A percentile compares a stretch with the other conserved stretches of the same genome.
Evolutionary conservation across 1,284 basidiomycete genomes (phyloP).

Genomic region (Porogramme epimiltina): DNA sequence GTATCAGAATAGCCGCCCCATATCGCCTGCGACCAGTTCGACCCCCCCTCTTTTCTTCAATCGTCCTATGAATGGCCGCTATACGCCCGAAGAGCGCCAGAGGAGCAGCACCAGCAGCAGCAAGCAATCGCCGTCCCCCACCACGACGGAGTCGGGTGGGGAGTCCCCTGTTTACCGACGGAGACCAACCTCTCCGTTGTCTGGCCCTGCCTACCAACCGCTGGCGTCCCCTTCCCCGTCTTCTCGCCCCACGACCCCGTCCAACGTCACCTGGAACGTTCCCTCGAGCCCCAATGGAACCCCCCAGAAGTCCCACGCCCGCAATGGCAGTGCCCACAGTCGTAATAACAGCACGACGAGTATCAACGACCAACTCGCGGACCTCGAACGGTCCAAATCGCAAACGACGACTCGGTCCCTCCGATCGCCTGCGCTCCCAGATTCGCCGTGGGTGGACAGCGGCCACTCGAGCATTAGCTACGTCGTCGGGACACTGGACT

Average conservation of each 20-base stretch:
- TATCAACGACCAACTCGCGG: slow-evolving; percentile 24
- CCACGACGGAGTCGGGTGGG: slow-evolving; percentile 46
- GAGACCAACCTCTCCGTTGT: slow-evolving; percentile 67
- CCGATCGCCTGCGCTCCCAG: slow-evolving; percentile 59
- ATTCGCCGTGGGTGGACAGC: slow-evolving; percentile 53
- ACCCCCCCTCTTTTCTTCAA: slow-evolving; percentile 55
- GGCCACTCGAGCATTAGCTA: slow-evolving; percentile 26
- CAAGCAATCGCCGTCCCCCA: slow-evolving; percentile 27
- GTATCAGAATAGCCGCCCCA: slow-evolving; percentile 42
- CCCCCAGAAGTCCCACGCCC: slow-evolving; percentile 26
- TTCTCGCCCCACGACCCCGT: slow-evolving; percentile 55
- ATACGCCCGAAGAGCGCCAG: slow-evolving; percentile 52
- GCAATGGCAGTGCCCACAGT: slow-evolving; percentile 47
- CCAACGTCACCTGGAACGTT: slow-evolving; percentile 63
- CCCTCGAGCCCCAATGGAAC: slow-evolving; percentile 22
- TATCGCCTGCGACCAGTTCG: slow-evolving; percentile 44
- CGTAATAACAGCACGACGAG: slow-evolving; percentile 55
- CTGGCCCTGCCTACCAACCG: slow-evolving; percentile 60
- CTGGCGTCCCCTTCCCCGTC: slow-evolving; percentile 35
- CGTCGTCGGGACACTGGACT: slow-evolving; percentile 18
- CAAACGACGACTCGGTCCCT: slow-evolving; percentile 40
- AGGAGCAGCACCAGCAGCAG: slow-evolving; percentile 32
- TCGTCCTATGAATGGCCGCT: slow-evolving; percentile 60
- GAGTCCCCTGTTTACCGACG: slow-evolving; percentile 57
- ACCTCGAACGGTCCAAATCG: slow-evolving; percentile 43